Evolutionary conservation across 2,329 filamentous ascomycete species (phyloP), one percentile per base, ranked within the genome.

Genomic region (Esteya vermicola): DNA sequence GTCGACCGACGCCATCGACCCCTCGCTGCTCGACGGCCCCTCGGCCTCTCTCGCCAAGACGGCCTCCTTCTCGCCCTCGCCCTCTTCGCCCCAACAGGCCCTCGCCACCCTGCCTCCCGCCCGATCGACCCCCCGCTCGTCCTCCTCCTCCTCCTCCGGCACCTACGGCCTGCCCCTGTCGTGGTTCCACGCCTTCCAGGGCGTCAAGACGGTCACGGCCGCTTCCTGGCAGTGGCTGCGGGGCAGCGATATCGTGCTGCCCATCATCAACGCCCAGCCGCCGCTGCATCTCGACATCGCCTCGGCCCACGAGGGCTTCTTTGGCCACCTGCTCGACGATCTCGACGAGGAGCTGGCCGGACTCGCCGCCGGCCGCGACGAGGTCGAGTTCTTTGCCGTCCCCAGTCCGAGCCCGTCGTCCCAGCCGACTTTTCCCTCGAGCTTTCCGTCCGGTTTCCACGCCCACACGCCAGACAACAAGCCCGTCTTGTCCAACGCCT

Each of bases 111-210:
- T n/a, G n/a, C n/a, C n/a, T n/a, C n/a, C n/a, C n/a, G n/a, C n/a
- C n/a, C n/a, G n/a, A n/a, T n/a, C n/a, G n/a, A 28, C 26, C 26
- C 12, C 12, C n/a, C 12, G 6, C 26, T 5, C 26, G 5, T 13
- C 6, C 26, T 13, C 10, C 10, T 28, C 26, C 9, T 13, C 6
- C 26, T 27, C 37, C 37, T 20, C 34, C n/a, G 37, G 44, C 31
- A 46, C 33, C 30, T 80, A 80, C 51, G 61, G 63, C 16, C 56
- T 78, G n/a, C 75, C 75, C 0, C 56, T 78, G 33, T 65, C 71
- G 4, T 79, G 73, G 74, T 79, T 80, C 45, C 75, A 79, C 51
- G 70, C 75, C 4, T 79, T 78, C 50, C 75, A 79, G 49, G 75
- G 75, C 10, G 72, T 80, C 47, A 80, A 79, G 52, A 70, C 75